These are phyloP conservation scores for Yamadazyma akitaensis DNA, from an alignment of 805 yeast genomes.

Conservation along the genomic window DNA sequence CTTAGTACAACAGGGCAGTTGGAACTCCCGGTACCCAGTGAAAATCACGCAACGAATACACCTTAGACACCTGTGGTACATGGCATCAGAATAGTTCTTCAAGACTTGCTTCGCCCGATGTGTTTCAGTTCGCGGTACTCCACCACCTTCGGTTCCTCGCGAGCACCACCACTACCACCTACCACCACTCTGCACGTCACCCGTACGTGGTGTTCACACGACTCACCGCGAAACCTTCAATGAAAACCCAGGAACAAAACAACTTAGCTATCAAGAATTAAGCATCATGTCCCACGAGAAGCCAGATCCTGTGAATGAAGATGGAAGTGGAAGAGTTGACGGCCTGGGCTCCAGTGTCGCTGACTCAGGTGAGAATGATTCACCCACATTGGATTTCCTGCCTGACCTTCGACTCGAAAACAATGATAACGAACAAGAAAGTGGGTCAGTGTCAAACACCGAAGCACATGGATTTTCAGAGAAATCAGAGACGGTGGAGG, in stretches of 20 bases:
- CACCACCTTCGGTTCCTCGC: too few species aligned
- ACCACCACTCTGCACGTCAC: too few species aligned
- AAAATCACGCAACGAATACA: too few species aligned
- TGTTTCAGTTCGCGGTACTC: too few species aligned
- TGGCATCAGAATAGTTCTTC: too few species aligned
- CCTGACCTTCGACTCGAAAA: neutral
- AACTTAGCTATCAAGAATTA: neutral
- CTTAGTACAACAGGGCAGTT: too few species aligned
- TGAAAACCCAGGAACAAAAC: neutral
- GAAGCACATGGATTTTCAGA: neutral
- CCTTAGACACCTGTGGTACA: too few species aligned
- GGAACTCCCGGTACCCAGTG: too few species aligned
- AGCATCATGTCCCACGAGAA: neutral
- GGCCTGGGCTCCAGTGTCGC: neutral
- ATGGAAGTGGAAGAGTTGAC: neutral
- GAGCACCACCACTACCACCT: too few species aligned
- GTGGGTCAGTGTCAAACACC: neutral
- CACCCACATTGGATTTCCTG: neutral
- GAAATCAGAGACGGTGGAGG: neutral
- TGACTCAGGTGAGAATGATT: neutral
- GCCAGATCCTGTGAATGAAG: neutral
- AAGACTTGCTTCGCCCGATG: too few species aligned
- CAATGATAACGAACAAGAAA: neutral
- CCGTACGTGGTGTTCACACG: neutral
- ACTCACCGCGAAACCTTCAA: neutral